Percentiles rank a stretch among this genome's conserved stretches.
Evolutionary conservation across 2,329 filamentous ascomycete species (phyloP).

Genomic region (Hansfordia pulvinata): DNA sequence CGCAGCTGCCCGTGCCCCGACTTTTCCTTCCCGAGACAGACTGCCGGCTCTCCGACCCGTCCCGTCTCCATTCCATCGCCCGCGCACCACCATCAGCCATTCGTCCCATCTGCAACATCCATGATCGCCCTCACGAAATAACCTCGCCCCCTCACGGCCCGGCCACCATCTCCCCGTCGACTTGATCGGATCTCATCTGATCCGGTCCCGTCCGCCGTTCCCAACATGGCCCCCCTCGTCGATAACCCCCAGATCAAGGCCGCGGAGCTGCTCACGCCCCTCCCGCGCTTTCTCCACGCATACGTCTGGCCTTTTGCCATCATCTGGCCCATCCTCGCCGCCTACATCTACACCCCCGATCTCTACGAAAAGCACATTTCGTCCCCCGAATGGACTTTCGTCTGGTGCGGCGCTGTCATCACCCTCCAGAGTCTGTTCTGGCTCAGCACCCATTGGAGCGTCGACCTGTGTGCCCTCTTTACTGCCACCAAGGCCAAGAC

Average conservation of each 20-base stretch:
- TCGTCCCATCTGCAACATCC: too few species aligned
- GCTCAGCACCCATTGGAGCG: slow-evolving; percentile 97
- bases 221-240: slow-evolving; percentile 64
- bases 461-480: slow-evolving; percentile 71
- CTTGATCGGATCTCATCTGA: background rate
- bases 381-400: slow-evolving; percentile 95
- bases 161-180: background rate
- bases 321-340: slow-evolving; percentile 83
- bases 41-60: too few species aligned
- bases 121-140: too few species aligned
- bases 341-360: slow-evolving; percentile 70
- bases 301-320: slow-evolving; percentile 92
- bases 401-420: slow-evolving; percentile 80
- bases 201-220: slow-evolving; percentile 2
- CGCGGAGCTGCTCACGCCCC: slow-evolving; percentile 77
- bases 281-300: slow-evolving; percentile 66
- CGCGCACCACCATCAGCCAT: too few species aligned
- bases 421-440: slow-evolving; percentile 80
- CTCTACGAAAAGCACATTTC: slow-evolving; percentile 85
- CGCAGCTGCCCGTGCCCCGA: too few species aligned
- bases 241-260: slow-evolving; percentile 82
- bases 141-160: too few species aligned
- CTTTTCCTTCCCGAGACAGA: too few species aligned
- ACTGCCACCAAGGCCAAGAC: slow-evolving; percentile 59
- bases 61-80: too few species aligned